These are phyloP conservation scores for Pythium rishiriense DNA, from an alignment of 352 stramenopile species.

Conservation along the genomic window DNA sequence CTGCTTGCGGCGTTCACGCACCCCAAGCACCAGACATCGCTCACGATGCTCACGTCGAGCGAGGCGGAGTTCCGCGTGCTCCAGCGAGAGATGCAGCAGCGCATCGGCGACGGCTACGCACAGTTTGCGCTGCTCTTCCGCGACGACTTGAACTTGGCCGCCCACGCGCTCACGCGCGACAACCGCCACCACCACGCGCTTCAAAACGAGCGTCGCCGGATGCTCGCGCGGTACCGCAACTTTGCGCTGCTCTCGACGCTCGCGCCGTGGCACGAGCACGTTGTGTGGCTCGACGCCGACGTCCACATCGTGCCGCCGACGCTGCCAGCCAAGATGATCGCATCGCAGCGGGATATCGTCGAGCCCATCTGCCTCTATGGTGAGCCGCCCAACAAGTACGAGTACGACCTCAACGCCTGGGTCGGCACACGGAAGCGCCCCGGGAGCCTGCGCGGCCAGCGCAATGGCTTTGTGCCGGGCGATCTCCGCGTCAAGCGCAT, in stretches of 20 bases:
- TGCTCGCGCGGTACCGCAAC: conserved; percentile 50
- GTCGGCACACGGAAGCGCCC: conserved; percentile 19
- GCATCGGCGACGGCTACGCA: conserved; percentile 27
- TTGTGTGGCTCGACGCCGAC: conserved; percentile 50
- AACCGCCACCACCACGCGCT: conserved; percentile 33
- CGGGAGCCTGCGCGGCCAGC: conserved; percentile 2
- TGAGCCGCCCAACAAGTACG: conserved; percentile 2
- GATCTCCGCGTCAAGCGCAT: conserved; percentile 8
- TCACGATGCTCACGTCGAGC: conserved; percentile 41
- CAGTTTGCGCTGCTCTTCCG: conserved; percentile 37
- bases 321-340: conserved; percentile 39
- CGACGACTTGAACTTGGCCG: conserved; percentile 31
- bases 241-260: conserved; percentile 37
- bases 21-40: conserved; percentile 35
- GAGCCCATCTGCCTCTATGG: conserved; percentile 26
- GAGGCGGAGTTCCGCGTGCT: conserved; percentile 30
- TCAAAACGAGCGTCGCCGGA: conserved; percentile 36
- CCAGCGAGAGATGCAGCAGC: conserved; percentile 15
- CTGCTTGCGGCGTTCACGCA: conserved; percentile 35
- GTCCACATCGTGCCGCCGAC: conserved; percentile 29
- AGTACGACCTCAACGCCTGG: conserved; percentile 36
- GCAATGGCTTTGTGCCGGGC: conserved; percentile 16
- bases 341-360: conserved; percentile 25
- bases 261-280: conserved; percentile 38
- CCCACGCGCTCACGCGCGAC: conserved; percentile 10